phyloP scores from a whole-genome alignment of 2,329 filamentous ascomycete genomes.

The Stagonosporopsis rhizophila region DNA sequence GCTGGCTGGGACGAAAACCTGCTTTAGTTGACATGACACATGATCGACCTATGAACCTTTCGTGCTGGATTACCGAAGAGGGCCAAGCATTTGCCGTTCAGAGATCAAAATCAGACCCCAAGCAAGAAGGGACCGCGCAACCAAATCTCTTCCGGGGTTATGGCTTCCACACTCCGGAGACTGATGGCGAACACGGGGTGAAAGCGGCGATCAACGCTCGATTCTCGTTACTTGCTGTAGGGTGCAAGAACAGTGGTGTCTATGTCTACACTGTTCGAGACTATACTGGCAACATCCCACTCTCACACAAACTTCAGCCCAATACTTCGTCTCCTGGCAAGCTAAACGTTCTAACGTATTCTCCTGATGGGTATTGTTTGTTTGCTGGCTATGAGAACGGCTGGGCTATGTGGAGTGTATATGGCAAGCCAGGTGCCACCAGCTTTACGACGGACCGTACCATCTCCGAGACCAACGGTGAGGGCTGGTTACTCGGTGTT shows the following conservation, averaged over 20 bases:
- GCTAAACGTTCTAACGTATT: constrained; percentile 81
- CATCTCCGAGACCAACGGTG: constrained; percentile 71
- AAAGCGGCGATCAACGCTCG: constrained; percentile 89
- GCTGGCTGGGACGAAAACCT: constrained; percentile 80
- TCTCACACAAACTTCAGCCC: constrained; percentile 78
- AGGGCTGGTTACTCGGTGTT: constrained; percentile 85
- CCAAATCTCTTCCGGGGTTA: constrained; percentile 85
- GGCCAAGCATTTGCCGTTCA: constrained; percentile 92
- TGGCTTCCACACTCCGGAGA: constrained; percentile 81
- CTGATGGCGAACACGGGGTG: constrained; percentile 66
- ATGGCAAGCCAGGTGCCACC: constrained; percentile 85
- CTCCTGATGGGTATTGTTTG: constrained; percentile 93
- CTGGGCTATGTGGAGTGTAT: constrained; percentile 97
- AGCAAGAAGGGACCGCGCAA: constrained; percentile 53
- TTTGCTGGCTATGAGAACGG: constrained; percentile 92
- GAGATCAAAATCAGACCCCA: constrained; percentile 55
- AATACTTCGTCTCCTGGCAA: constrained; percentile 75
- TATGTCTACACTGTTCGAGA: constrained; percentile 92
- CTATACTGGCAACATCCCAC: constrained; percentile 89
- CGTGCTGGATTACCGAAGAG: constrained; percentile 89
- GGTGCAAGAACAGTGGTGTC: constrained; percentile 79
- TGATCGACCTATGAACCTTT: constrained; percentile 94
- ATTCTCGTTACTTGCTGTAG: constrained; percentile 91
- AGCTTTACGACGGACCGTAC: constrained; percentile 77
- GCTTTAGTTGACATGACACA: constrained; percentile 85